A percentile compares a stretch with the other conserved stretches of the same genome.
Evolutionary conservation across 139 green algal species (phyloP).

Genomic region (Micromonas pusilla): DNA sequence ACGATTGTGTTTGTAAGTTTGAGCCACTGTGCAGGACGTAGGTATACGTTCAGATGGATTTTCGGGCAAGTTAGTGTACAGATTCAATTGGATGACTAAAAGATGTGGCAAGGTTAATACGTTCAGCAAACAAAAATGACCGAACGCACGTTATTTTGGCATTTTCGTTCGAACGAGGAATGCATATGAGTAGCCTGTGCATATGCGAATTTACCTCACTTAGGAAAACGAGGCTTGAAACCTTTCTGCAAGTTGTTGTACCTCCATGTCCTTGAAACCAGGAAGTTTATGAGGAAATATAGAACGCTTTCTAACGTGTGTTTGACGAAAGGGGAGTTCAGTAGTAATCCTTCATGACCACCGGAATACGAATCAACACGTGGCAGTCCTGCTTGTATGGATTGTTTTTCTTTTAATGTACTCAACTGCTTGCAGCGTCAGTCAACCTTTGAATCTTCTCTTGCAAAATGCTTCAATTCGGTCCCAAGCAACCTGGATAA

Average conservation of each 20-base stretch:
- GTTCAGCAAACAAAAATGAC: not conserved
- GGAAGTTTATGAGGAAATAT: no score
- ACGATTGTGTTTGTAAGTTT: conserved; percentile 22
- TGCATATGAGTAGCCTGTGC: no score
- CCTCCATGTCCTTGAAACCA: no score
- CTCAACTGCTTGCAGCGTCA: not conserved
- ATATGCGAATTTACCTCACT: no score
- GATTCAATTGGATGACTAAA: no score
- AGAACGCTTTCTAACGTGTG: no score
- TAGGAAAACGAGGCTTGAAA: no score
- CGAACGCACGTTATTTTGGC: not conserved
- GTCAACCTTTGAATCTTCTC: not conserved
- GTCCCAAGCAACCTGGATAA: conserved; percentile 29
- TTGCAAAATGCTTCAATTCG: conserved; percentile 39
- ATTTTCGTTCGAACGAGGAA: no score
- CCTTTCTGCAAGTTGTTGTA: no score
- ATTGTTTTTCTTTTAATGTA: not conserved
- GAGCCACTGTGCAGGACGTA: no score
- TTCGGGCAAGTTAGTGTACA: no score
- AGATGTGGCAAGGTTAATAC: not conserved
- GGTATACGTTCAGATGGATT: no score
- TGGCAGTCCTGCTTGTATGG: not conserved
- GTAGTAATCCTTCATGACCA: not conserved
- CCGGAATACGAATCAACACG: not conserved
- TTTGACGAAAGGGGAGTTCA: not conserved